Percentiles rank a stretch among this genome's conserved stretches.
These are phyloP conservation scores for Acanthamoeba royreba DNA, from an alignment of 208 protist genomes.

Conservation along the genomic window DNA sequence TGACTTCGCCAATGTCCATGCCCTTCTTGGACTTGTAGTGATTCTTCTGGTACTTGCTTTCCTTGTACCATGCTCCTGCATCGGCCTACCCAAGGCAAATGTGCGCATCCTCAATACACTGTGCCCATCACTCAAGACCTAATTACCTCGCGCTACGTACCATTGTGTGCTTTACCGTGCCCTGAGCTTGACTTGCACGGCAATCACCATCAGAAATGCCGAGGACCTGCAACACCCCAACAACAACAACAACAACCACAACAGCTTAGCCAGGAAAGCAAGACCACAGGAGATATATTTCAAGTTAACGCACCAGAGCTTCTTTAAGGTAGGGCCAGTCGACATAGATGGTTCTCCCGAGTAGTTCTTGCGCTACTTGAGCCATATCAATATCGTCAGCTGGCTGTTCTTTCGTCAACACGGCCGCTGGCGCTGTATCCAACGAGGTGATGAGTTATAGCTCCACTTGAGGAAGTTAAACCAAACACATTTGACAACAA, in stretches of 20 bases:
- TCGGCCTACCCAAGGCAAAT: not conserved
- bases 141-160: not conserved
- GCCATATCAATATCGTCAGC: not conserved
- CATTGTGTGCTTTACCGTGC: not conserved
- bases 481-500: not conserved
- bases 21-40: slow-evolving; percentile 28
- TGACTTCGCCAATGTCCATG: slow-evolving; percentile 36
- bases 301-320: not conserved
- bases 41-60: slow-evolving; percentile 44
- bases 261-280: not conserved
- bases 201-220: slow-evolving; percentile 24
- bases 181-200: not conserved
- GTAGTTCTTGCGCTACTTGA: not conserved
- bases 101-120: not conserved
- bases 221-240: not conserved
- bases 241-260: not conserved
- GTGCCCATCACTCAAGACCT: not conserved
- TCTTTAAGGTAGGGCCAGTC: slow-evolving; percentile 38
- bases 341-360: not conserved
- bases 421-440: not conserved
- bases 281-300: not conserved
- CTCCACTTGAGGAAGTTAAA: not conserved
- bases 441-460: too few species aligned
- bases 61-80: not conserved
- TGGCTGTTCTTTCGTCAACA: not conserved